phyloP scores from a whole-genome alignment of 148 eudicot species.

The Fagopyrum esculentum region DNA sequence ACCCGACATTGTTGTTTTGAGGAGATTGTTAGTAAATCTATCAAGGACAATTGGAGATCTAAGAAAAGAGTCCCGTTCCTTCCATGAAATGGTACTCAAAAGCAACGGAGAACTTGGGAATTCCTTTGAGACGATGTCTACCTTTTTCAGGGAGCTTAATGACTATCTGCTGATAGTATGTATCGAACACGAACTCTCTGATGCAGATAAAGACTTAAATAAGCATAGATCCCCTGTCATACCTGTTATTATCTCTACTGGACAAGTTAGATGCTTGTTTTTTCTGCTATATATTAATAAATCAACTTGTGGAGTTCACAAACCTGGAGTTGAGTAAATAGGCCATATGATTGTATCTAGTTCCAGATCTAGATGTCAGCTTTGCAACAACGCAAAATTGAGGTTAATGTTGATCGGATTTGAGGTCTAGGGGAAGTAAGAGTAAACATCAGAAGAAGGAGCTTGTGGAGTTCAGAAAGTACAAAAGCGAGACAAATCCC shows the following conservation, averaged over 20 bases:
- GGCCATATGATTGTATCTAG: no score
- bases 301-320: not conserved
- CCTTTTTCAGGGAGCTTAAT: slow-evolving; percentile 53
- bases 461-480: no score
- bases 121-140: slow-evolving; percentile 55
- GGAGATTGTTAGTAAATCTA: slow-evolving; percentile 65
- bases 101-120: slow-evolving; percentile 53
- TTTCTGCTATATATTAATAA: not conserved
- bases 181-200: slow-evolving; percentile 43
- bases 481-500: no score
- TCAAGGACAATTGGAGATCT: slow-evolving; percentile 62
- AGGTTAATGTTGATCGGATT: no score
- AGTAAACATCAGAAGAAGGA: no score
- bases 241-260: slow-evolving; percentile 89
- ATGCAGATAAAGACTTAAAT: slow-evolving; percentile 40
- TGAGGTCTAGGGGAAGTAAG: no score
- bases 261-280: slow-evolving; percentile 43
- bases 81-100: slow-evolving; percentile 63
- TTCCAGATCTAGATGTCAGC: no score
- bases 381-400: no score
- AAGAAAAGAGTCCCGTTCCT: slow-evolving; percentile 62
- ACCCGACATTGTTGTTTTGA: slow-evolving; percentile 48
- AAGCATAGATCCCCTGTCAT: slow-evolving; percentile 83
- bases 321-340: no score
- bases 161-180: slow-evolving; percentile 42